Evolutionary conservation across 805 yeast genomes (phyloP).

Genomic region (Candida schatavii): DNA sequence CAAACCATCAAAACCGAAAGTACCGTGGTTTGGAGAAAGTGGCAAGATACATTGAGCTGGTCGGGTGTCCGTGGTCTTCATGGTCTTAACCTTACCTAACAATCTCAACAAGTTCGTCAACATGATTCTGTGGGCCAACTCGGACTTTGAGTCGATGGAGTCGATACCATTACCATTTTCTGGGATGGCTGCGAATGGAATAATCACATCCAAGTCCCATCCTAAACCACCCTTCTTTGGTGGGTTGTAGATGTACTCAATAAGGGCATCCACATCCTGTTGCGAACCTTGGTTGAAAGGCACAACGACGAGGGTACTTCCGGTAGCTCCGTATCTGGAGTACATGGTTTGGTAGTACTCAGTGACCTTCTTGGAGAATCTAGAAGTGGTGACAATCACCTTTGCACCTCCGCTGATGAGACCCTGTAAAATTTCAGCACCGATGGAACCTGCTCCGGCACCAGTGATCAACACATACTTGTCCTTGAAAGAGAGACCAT

Average conservation of each 20-base stretch:
- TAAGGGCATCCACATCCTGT: conserved; percentile 84
- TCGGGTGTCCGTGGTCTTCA: conserved; percentile 85
- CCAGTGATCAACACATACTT: conserved; percentile 93
- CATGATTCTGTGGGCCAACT: conserved; percentile 98
- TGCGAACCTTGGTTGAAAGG: conserved; percentile 99
- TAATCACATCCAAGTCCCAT: conserved; percentile 94
- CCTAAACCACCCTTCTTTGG: conserved; percentile 87
- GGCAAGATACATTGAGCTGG: conserved; percentile 98
- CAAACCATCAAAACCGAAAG: conserved; percentile 97
- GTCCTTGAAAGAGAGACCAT: conserved; percentile 86
- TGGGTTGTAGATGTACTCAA: conserved; percentile 81
- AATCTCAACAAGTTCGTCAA: conserved; percentile 90
- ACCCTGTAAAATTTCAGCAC: conserved; percentile 95
- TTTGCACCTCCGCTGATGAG: conserved; percentile 96
- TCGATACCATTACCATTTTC: conserved; percentile 97
- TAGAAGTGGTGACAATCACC: conserved; percentile 92
- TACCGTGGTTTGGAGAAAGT: conserved; percentile 98
- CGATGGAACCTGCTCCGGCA: conserved; percentile 98
- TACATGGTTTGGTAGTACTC: conserved; percentile 94
- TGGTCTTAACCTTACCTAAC: conserved; percentile 84
- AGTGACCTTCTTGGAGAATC: conserved; percentile 90
- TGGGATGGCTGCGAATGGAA: conserved; percentile 99
- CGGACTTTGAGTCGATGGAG: conserved; percentile 89
- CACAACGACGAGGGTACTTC: conserved; percentile 89
- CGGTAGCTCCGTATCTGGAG: conserved; percentile 88